Base-by-base conservation (phyloP, 352 stramenopile genomes). In the Pythium folliculosum region DNA sequence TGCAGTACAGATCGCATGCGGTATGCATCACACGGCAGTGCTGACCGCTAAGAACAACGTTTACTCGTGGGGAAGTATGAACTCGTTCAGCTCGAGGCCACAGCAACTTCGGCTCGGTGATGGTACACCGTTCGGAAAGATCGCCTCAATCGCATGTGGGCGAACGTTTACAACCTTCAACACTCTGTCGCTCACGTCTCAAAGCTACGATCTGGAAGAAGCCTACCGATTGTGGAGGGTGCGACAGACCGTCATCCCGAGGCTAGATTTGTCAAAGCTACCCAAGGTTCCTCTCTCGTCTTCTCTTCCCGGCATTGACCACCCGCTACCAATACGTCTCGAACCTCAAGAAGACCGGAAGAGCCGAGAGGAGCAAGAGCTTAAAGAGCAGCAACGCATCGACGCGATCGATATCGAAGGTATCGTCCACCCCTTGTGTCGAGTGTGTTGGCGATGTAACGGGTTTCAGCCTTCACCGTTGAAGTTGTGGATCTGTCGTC, bases 81-180 rank as follows among this genome's bases (percentile, higher is more conserved):
- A 82, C 45, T 66, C 69, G 13, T 94, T 90, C 63, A 74, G 70
- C 27, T 64, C 76, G 0, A 55, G 68, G 4, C 80, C 82, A 9
- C 67, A 60, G 3, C 75, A 77, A 27, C 65, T 92, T 6, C 55
- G 66, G 25, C 67, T 85, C 7, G 38, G 60, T 3, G 63, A 74
- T 37, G 74, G 71, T 14, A 63, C 73, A 6, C 59, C 69, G 0
- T 89, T 89, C 69, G 73, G 73, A 2, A 68, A 69, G 12, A 82
- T 92, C 43, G 75, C 70, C 14, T 88, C 83, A 22, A 71, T 94
- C 27, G 74, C 84, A 19, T 94, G 86, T 72, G 86, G 86, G 13
- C 74, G 80, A 25, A 89, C 75, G 8, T 94, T 92, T 32, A 91
- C 85, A 9, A 60, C 90, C 21, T 92, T 92, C 63, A 92, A 89